phyloP scores from a whole-genome alignment of 371 early-diverging fungal genomes.

The Mucor velutinosus region DNA sequence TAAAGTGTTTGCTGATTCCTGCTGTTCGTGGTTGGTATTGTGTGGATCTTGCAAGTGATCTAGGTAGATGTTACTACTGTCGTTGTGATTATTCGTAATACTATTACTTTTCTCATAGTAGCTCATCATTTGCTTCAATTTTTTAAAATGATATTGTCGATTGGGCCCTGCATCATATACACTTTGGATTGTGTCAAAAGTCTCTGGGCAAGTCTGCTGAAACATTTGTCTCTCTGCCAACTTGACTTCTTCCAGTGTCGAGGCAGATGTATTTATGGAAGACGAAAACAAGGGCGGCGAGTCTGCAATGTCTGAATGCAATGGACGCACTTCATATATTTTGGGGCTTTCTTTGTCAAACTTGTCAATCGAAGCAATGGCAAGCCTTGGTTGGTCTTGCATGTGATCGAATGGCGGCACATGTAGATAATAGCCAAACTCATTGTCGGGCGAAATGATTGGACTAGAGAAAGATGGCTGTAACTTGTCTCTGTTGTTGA shows the following conservation, averaged over 20 bases:
- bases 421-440: background rate
- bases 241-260: background rate
- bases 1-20: background rate
- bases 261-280: background rate
- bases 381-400: background rate
- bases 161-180: background rate
- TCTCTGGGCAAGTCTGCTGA: background rate
- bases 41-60: background rate
- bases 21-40: background rate
- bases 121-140: background rate
- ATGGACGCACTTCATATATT: background rate
- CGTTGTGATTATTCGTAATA: background rate
- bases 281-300: background rate
- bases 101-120: background rate
- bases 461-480: background rate
- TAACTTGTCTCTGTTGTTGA: background rate
- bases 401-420: background rate
- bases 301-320: background rate
- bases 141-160: background rate
- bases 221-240: background rate
- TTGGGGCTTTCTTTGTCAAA: background rate
- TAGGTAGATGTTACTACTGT: background rate
- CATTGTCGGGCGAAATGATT: background rate
- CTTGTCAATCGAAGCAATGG: background rate
- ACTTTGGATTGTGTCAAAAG: background rate